A percentile compares a stretch with the other conserved stretches of the same genome.
These are phyloP conservation scores for Ophiostoma sp. DNA, from an alignment of 2,329 filamentous ascomycete genomes.

Conservation along the genomic window DNA sequence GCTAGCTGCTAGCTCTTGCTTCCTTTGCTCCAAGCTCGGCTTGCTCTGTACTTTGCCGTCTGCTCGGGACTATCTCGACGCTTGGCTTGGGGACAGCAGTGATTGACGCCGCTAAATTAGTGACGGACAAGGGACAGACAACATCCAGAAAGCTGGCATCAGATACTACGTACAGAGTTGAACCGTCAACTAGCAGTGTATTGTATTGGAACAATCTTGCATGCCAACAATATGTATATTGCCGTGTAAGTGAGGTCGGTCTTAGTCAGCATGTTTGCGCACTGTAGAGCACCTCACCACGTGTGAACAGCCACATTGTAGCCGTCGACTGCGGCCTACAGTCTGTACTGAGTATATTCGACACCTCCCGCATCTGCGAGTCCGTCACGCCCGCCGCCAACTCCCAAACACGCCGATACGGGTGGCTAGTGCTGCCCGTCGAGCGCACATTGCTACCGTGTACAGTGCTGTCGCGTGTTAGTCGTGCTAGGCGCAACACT, in stretches of 20 bases:
- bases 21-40: not conserved
- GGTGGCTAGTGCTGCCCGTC: not conserved
- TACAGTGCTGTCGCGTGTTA: conserved; percentile 8
- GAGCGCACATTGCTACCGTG: not conserved
- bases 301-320: not conserved
- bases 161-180: not conserved
- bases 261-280: not conserved
- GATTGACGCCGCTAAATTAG: not conserved
- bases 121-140: not conserved
- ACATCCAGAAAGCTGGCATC: not conserved
- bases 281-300: not conserved
- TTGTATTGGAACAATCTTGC: not conserved
- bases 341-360: not conserved
- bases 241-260: not conserved
- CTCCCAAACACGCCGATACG: not conserved
- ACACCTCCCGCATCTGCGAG: not conserved
- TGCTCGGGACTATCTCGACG: not conserved
- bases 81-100: not conserved
- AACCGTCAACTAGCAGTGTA: not conserved
- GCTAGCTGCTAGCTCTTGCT: not conserved
- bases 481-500: not conserved
- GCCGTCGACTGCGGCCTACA: not conserved
- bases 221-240: not conserved
- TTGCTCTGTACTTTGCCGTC: not conserved
- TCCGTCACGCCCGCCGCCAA: too few relatives aligned